Conservation (phyloP, 2,329 filamentous ascomycete genomes). For the Arthrobotrys sphaeroides region DNA sequence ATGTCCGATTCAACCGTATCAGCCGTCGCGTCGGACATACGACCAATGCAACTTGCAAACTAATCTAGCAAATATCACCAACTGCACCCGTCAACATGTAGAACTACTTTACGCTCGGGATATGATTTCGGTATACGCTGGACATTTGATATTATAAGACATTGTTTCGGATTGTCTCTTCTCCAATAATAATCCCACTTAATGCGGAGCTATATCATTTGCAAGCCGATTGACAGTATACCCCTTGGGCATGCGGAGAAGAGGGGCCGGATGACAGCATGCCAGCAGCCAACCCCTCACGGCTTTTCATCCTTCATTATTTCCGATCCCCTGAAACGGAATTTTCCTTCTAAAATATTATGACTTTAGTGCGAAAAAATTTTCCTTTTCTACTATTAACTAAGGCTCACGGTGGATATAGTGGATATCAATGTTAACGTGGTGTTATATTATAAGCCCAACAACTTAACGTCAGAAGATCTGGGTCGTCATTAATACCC, state of each 20-base stretch:
- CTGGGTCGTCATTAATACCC: too few species aligned
- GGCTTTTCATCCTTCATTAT: not conserved
- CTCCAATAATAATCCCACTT: not conserved
- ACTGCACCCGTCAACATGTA: not conserved
- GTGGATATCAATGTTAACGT: not conserved
- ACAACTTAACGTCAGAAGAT: not conserved
- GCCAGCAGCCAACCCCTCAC: too few species aligned
- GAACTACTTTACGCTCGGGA: not conserved
- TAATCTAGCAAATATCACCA: not conserved
- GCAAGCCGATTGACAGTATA: not conserved
- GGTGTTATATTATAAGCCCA: slow-evolving; percentile 3
- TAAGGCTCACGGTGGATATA: not conserved
- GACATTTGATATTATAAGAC: not conserved
- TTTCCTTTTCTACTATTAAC: not conserved
- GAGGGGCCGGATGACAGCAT: not conserved
- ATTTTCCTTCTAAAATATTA: not conserved
- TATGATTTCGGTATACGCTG: not conserved
- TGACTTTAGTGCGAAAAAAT: not conserved
- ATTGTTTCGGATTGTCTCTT: slow-evolving; percentile 1
- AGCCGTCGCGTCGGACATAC: too few species aligned
- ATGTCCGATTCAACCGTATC: too few species aligned
- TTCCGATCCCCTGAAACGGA: not conserved
- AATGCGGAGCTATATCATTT: not conserved
- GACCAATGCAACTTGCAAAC: too few species aligned
- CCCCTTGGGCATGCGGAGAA: not conserved